Base-by-base conservation (phyloP, 352 stramenopile species). In the Phytophthora melonis region DNA sequence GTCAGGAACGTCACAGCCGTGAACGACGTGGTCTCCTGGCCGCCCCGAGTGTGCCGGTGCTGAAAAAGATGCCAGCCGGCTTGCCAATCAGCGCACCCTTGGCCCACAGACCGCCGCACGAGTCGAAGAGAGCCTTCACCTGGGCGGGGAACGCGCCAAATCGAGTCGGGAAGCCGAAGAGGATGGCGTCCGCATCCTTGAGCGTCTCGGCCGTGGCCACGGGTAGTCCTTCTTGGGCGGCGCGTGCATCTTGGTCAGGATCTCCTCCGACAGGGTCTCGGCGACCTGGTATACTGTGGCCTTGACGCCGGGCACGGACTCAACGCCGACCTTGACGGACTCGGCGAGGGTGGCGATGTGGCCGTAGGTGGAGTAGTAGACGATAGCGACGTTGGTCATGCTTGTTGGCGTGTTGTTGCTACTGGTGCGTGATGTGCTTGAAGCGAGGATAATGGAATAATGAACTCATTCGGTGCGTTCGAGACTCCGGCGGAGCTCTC, bases 111-210 rank as follows among this genome's bases (percentile, higher is more conserved):
- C 78, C 76, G n/a, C 93, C 93, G 27, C 80, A 94, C 18, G 84
- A 70, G 80, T 98, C 93, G 45, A 97, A 93, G 30, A 98, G 83
- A n/a, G 84, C 77, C 88, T 97, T 97, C 34, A 98, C 81, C 81
- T 98, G 94, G 16, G 94, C 88, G 16, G 86, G 80, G 36, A 92
- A 73, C 53, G 78, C 73, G 62, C 93, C 93, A 62, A 94, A 97
- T 11, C 93, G 88, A 55, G 91, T 97, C n/a, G 88, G 86, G 65
- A 98, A 72, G 62, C 93, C 92, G 47, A 98, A 93, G 7, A 98
- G 70, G 58, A 98, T 72, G 54, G 91, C 93, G 67, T 98, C 91
- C 11, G 81, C 81, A 6, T 94, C 82, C 55, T 82, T 80, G 52
- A 98, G 73, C n/a, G 88, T 63, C 34, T 91, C 82, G 5, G 84